Evolutionary conservation across 2,329 filamentous ascomycete species (phyloP), one percentile per base, ranked within the genome.

Genomic region (Pyricularia pennisetigena): DNA sequence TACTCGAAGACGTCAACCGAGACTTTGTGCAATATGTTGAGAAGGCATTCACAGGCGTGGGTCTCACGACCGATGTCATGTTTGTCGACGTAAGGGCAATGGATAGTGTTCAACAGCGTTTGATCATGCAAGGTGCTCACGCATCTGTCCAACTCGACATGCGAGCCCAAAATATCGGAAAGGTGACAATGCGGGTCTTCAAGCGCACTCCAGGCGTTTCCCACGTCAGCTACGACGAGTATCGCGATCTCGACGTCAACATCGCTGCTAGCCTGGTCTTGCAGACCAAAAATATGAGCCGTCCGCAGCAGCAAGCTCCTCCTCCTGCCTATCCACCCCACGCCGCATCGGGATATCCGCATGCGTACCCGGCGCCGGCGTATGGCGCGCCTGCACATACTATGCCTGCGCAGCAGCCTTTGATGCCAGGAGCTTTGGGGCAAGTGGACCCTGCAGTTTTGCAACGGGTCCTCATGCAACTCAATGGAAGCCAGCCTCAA

Each of bases 41-140:
- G 75, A 85, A 85, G 41, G 85, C 88, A 0, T 96, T 98, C 76
- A 83, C 86, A 69, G 83, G 85, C 41, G 88, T 89, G 68, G 88
- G 88, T 2, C 81, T 98, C 54, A 89, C 86, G 69, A 89, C 90
- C 16, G 91, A 96, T 73, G 88, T 93, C 24, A 89, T 97, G 79
- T 90, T 91, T 72, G 82, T 97, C 64, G 90, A 89, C 68, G 88
- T 92, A 32, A 88, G 91, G 23, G 69, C 64, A 26, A 87, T 96
- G 64, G 87, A 90, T 49, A 86, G 90, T 5, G 88, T 97, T n/a
- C 87, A 97, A 67, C 89, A 92, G 72, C 86, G 91, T 67, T 93
- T 97, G 75, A 91, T 96, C 54, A 81, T 94, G 12, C 94, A 98
- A 77, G 94, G 95, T 23, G 94, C 97, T 1, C 85, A 92, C 67